Evolutionary conservation across 2,329 filamentous ascomycete species (phyloP), one percentile per base, ranked within the genome.

Genomic region (Cladobotryum mycophilum): DNA sequence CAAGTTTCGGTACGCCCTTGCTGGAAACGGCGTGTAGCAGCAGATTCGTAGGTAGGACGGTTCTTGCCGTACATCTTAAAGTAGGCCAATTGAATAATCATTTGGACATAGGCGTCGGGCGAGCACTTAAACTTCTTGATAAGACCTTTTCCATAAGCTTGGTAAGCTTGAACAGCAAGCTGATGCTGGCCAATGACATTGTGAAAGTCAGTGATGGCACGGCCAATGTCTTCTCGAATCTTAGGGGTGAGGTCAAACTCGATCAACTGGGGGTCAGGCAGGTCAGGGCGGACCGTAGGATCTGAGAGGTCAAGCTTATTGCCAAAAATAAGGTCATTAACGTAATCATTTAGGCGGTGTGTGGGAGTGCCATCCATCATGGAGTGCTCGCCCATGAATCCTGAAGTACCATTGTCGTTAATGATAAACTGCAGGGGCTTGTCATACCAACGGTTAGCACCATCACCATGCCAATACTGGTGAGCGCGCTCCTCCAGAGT

Each of bases 341-440:
- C 80, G 65, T 90, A 93, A 78, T 99, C 93, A 70, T 96, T 99
- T 14, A 99, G 80, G 41, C 95, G 86, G 72, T 97, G 93, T 2
- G 95, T 99, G 1, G 95, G 91, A 6, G 93, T 99, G 57, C 95
- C 93, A 67, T 99, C 93, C 95, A 99, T 99, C 93, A 99, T 97
- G 62, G 88, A 95, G 79, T 99, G 93, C 74, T 99, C 93, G 64
- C 93, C 93, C 79, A 90, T 92, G 79, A 99, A 99, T 55, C 93
- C 93, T 2, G 93, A 88, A 7, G 93, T 95, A 60, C 93, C 93
- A 68, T 99, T 99, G 68, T 99, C 91, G 70, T 96, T 96, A 74
- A 99, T 70, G 67, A 99, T 95, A 74, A 99, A 97, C 72, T 99
- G 92, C 48, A 96, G 76, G 5, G 93, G 93, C 79, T 99, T 99